These are phyloP conservation scores for Trametes pubescens DNA, from an alignment of 1,284 basidiomycete species.

Conservation along the genomic window DNA sequence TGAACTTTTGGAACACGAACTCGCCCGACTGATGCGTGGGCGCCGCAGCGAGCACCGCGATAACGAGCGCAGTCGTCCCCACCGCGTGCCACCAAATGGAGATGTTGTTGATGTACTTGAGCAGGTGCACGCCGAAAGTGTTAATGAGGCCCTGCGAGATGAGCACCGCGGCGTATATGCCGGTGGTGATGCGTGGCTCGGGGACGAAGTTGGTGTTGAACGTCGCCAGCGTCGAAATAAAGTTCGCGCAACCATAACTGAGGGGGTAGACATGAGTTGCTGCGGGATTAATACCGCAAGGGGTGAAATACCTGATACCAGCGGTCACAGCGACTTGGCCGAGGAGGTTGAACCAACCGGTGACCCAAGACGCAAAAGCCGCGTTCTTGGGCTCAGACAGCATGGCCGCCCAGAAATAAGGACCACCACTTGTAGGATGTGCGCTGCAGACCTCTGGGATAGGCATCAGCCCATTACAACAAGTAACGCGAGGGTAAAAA, in stretches of 20 bases:
- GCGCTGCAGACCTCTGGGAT: conserved; percentile 70
- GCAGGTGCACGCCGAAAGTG: conserved; percentile 72
- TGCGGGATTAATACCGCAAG: neutral
- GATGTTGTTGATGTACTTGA: conserved; percentile 74
- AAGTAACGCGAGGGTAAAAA: neutral
- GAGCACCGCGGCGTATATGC: conserved; percentile 77
- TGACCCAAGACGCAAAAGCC: conserved; percentile 73
- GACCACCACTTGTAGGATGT: conserved; percentile 78
- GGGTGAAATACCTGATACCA: conserved; percentile 61
- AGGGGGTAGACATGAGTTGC: neutral
- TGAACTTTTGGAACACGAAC: conserved; percentile 75
- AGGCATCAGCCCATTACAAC: neutral
- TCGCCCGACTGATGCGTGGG: conserved; percentile 71
- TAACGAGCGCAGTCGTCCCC: conserved; percentile 70
- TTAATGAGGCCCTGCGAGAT: conserved; percentile 74
- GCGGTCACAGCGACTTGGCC: conserved; percentile 82
- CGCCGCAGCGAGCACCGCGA: conserved; percentile 74
- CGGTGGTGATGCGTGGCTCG: conserved; percentile 66
- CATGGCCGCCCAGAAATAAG: conserved; percentile 82
- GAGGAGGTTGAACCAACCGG: conserved; percentile 79
- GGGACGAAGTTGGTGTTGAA: conserved; percentile 66
- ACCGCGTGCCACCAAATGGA: conserved; percentile 79
- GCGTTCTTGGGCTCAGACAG: conserved; percentile 62
- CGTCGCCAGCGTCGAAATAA: conserved; percentile 69
- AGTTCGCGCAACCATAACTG: conserved; percentile 74